Conservation (phyloP, 768 basidiomycete species). For the Lentinus tigrinus region DNA sequence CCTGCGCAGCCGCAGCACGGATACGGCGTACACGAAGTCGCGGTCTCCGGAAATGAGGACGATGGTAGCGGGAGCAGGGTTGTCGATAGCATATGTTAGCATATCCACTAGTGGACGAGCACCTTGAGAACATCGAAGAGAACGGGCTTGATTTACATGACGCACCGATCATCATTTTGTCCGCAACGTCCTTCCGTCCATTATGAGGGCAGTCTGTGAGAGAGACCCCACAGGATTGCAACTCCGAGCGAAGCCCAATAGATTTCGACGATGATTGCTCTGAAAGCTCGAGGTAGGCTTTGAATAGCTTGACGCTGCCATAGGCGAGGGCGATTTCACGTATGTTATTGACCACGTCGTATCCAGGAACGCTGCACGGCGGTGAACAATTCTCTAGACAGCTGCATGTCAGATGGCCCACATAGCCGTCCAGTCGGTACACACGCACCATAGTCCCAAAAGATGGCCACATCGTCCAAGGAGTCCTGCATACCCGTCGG, state of each 20-base stretch:
- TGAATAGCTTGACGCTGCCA: constrained; percentile 50
- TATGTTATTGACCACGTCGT: constrained; percentile 46
- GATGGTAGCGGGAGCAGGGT: constrained; percentile 50
- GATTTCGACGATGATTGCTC: constrained; percentile 39
- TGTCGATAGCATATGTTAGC: constrained; percentile 63
- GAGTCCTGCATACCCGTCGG: background rate
- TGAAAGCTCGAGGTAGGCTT: constrained; percentile 53
- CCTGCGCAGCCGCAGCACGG: constrained; percentile 20
- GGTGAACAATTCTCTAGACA: constrained; percentile 38
- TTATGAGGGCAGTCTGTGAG: constrained; percentile 32
- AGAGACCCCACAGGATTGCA: constrained; percentile 52
- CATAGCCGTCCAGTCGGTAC: background rate
- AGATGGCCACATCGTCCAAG: constrained; percentile 34
- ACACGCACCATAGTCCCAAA: constrained; percentile 43
- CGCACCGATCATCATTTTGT: constrained; percentile 53
- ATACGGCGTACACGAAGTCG: constrained; percentile 65
- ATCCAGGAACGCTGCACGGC: constrained; percentile 40
- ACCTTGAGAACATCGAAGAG: too few species aligned
- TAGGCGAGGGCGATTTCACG: constrained; percentile 45
- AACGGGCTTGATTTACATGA: too few species aligned
- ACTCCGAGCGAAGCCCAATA: constrained; percentile 37
- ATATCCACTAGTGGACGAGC: constrained; percentile 52
- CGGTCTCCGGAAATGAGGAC: constrained; percentile 68
- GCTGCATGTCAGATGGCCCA: background rate
- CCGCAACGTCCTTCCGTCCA: constrained; percentile 37